Evolutionary conservation across 1,284 basidiomycete genomes (phyloP).

Genomic region (Malassezia obtusa): DNA sequence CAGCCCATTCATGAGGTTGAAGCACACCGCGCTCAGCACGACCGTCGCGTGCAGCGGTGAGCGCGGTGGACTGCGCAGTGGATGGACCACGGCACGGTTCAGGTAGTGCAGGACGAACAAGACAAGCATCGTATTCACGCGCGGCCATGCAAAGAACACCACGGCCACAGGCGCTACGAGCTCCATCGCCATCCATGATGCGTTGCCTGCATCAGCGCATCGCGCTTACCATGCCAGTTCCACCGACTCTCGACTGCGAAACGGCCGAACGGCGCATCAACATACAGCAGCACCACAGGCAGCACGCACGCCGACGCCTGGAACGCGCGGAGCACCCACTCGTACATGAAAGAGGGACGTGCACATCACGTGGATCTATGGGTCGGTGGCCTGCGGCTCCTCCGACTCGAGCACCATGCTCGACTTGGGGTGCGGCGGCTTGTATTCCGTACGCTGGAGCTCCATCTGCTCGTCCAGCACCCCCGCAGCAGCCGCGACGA

Average conservation of each 20-base stretch:
- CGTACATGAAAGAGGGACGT: slow-evolving; percentile 4
- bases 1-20: slow-evolving; percentile 66
- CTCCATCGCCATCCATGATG: slow-evolving; percentile 18
- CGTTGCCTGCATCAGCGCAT: background rate
- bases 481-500: slow-evolving; percentile 76
- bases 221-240: slow-evolving; percentile 9
- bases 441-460: slow-evolving; percentile 55
- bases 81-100: slow-evolving; percentile 72
- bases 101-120: slow-evolving; percentile 69
- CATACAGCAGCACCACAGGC: background rate
- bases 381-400: background rate
- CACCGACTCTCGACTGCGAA: slow-evolving; percentile 5
- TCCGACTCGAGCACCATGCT: slow-evolving; percentile 35
- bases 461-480: slow-evolving; percentile 65
- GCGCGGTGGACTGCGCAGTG: slow-evolving; percentile 69
- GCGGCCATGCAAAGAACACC: background rate
- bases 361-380: slow-evolving; percentile 13
- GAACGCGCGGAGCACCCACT: background rate
- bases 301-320: slow-evolving; percentile 11
- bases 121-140: slow-evolving; percentile 49
- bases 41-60: slow-evolving; percentile 66
- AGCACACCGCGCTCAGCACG: slow-evolving; percentile 55
- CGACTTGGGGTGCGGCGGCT: slow-evolving; percentile 52
- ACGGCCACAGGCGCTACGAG: slow-evolving; percentile 3
- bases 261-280: slow-evolving; percentile 17